Base-by-base conservation (phyloP, 805 yeast genomes). In the Candida schatavii region DNA sequence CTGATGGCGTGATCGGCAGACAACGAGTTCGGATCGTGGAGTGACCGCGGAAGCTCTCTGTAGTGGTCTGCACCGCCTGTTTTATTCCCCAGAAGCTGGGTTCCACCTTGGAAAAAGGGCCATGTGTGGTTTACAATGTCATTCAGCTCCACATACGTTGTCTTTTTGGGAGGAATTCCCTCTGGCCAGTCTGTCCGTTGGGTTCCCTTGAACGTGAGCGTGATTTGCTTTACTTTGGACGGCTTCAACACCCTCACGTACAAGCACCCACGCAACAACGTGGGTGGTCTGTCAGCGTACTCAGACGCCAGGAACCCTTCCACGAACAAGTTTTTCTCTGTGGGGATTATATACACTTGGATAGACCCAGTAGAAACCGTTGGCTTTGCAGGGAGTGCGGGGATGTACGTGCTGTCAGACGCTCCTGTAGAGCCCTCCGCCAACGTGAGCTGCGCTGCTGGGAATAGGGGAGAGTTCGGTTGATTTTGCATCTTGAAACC, bases 101-200 rank as follows among this genome's bases (percentile, higher is more conserved):
- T 42, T 38, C 63, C 48, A 21, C 43, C 44, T 53, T 66, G 54
- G 70, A 79, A 91, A 57, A 93, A 88, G 0, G 96, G 93, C 99
- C 99, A 93, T 4, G 85, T 80, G 58, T 91, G 97, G 39, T 78
- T 75, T 22, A 88, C 75, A 19, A 90, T 57, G 40, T 78, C 85
- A 46, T 76, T 77, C 18, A 74, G 60, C 51, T 93, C 99, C 26
- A 62, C 60, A 46, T 77, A 81, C 11, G 81, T 85, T 14, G 70
- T 69, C 49, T 81, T 81, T 57, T 85, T 87, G 0, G 97, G 97
- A 0, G 98, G 98, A 15, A 91, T 90, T 2, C 99, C 99, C 56
- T 93, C 97, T 2, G 97, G 97, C 97, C 97, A 90, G 46, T 90
- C 96, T 0, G 97, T 90, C 49, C 85, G 74, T 28, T 85, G 77